A percentile compares a stretch with the other conserved stretches of the same genome.
Evolutionary conservation across 129 eudicot species (phyloP).

Genomic region (Heracleum sosnowskyi): DNA sequence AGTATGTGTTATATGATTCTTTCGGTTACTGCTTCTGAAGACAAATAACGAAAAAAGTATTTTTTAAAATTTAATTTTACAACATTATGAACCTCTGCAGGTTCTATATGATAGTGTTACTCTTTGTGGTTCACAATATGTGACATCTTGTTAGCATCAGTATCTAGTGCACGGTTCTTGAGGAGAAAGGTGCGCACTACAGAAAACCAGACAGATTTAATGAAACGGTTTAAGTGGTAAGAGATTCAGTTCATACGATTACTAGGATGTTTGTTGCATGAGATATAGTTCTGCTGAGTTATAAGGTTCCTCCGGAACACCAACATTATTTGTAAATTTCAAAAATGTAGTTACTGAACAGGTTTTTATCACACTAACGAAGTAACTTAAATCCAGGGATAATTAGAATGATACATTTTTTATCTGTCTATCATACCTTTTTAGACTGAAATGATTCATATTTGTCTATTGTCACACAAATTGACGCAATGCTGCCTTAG

Average conservation of each 20-base stretch:
- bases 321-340: neutral
- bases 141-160: neutral
- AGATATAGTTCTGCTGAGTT: neutral
- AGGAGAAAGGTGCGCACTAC: neutral
- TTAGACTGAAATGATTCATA: too few relatives aligned
- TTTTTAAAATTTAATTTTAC: too few relatives aligned
- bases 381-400: neutral
- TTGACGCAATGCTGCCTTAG: too few relatives aligned
- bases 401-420: neutral
- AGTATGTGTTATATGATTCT: conserved; percentile 27
- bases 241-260: neutral
- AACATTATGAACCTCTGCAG: too few relatives aligned
- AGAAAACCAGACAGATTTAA: too few relatives aligned
- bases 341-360: neutral
- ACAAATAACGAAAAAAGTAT: neutral
- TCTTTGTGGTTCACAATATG: neutral
- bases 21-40: conserved; percentile 8
- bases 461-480: too few relatives aligned
- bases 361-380: neutral
- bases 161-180: neutral
- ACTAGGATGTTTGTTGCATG: neutral
- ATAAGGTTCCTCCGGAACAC: neutral
- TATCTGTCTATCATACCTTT: neutral
- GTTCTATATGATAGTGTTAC: too few relatives aligned
- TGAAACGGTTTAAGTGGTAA: too few relatives aligned